Base-by-base conservation (phyloP, 768 basidiomycete genomes). In the Naganishia vaughanmartiniae region DNA sequence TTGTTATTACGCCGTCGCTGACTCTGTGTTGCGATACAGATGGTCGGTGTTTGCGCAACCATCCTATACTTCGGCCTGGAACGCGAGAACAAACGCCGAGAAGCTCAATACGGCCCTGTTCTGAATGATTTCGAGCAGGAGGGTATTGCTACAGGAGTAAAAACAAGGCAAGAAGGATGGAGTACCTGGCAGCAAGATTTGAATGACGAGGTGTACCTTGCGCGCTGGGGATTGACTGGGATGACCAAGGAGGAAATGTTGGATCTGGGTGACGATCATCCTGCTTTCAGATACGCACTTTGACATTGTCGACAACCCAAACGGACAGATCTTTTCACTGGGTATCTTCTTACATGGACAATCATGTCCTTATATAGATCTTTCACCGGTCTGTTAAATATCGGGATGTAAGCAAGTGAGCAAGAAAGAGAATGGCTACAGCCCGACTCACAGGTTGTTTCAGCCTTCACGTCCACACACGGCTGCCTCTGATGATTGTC, bases 1-100 rank as follows among this genome's bases (percentile, higher is more conserved):
- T 51, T 12, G 42, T 2, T 42, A 24, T 21, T 15, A 9, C 54
- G 17, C 31, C 36, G 24, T 33, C n/a, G 48, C 36, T 63, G 6
- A 24, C 36, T n/a, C 33, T 6, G 66, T 39, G 17, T 1, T 60
- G 9, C 54, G 4, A 15, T 51, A 26, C 14, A 72, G 70, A 73
- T 80, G 69, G 74, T 74, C 68, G 72, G 77, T 33, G 65, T 77
- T 48, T 66, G 72, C 56, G 57, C 79, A 1, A 58, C 69, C 55
- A 60, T 81, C 71, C 73, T 83, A 46, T 74, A 75, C 67, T 65
- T 79, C 70, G 76, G 76, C 28, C 67, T 78, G 21, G 69, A 71
- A 48, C 69, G 76, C 21, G 82, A 83, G 73, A 83, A 83, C 77
- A 74, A 70, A 15, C 76, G 81, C 0, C 74, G 82, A 42, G 81